These are phyloP conservation scores for Zasmidium citrigriseum DNA, from an alignment of 2,329 filamentous ascomycete species.

Conservation along the genomic window DNA sequence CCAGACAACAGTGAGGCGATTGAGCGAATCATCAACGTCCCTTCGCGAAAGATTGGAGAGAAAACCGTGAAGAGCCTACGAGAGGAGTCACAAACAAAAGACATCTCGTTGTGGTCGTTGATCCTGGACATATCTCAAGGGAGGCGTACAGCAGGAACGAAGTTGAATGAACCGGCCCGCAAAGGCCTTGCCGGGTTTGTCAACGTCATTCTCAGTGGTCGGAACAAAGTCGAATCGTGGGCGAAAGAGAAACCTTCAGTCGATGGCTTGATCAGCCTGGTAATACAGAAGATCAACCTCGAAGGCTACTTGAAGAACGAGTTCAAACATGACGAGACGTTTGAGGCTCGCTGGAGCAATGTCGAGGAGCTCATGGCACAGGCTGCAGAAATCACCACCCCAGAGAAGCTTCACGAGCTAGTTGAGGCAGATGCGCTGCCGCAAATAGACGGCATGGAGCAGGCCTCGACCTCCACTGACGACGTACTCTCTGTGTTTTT, in stretches of 20 bases:
- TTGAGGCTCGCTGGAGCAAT: conserved; percentile 81
- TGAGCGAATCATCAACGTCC: conserved; percentile 80
- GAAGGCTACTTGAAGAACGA: conserved; percentile 71
- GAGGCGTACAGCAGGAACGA: conserved; percentile 52
- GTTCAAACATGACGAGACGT: conserved; percentile 64
- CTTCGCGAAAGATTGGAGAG: conserved; percentile 78
- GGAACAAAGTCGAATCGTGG: conserved; percentile 53
- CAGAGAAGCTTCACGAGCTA: conserved; percentile 24
- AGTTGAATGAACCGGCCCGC: conserved; percentile 56
- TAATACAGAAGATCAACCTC: conserved; percentile 68
- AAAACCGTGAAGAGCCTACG: conserved; percentile 72
- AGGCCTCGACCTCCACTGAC: conserved; percentile 54
- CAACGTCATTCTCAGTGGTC: conserved; percentile 59
- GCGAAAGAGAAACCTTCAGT: conserved; percentile 41
- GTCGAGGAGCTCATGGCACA: conserved; percentile 84
- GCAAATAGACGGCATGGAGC: conserved; percentile 66
- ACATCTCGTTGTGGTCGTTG: conserved; percentile 74
- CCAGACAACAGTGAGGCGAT: conserved; percentile 86
- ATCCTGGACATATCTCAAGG: conserved; percentile 62
- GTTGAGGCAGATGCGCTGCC: conserved; percentile 58
- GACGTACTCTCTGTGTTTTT: conserved; percentile 77
- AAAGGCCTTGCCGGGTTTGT: conserved; percentile 61
- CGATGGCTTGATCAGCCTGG: conserved; percentile 54
- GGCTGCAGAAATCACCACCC: conserved; percentile 67
- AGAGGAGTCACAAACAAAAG: conserved; percentile 71